phyloP scores from a whole-genome alignment of 805 yeast genomes.

The Ogataea naganishii region DNA sequence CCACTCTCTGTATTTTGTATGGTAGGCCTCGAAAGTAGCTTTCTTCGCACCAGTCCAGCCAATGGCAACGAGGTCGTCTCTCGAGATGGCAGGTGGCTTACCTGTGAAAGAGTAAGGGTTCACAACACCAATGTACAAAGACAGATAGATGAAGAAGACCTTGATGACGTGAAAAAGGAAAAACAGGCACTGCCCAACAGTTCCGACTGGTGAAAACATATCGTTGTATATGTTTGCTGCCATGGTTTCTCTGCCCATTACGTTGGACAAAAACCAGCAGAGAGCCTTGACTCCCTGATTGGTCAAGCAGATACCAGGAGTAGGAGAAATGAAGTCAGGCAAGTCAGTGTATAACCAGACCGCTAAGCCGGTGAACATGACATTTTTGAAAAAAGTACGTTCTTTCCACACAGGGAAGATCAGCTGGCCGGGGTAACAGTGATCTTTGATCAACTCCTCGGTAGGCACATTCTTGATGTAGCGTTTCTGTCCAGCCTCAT shows the following conservation, averaged over 20 bases:
- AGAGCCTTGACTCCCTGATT: constrained; percentile 36
- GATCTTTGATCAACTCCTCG: constrained; percentile 43
- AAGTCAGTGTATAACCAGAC: constrained; percentile 89
- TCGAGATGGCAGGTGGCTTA: constrained; percentile 27
- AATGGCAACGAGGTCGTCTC: constrained; percentile 49
- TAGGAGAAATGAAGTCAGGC: constrained; percentile 83
- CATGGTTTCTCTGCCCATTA: constrained; percentile 30
- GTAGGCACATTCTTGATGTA: constrained; percentile 37
- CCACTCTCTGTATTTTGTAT: constrained; percentile 55
- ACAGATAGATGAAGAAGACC: constrained; percentile 40
- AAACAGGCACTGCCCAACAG: constrained; percentile 53
- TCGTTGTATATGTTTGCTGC: constrained; percentile 45
- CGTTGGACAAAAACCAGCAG: constrained; percentile 17
- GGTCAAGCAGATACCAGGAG: constrained; percentile 83
- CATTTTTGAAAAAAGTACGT: constrained; percentile 31
- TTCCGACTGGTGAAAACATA: constrained; percentile 28
- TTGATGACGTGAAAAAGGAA: constrained; percentile 69
- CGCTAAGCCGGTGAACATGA: constrained; percentile 31
- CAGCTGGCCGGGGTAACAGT: constrained; percentile 86
- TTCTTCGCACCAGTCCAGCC: constrained; percentile 97
- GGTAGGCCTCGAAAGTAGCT: constrained; percentile 62
- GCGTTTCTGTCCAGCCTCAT: constrained; percentile 42
- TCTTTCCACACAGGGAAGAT: constrained; percentile 64
- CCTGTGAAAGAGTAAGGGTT: constrained; percentile 59
- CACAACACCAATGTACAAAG: constrained; percentile 61